Evolutionary conservation across 2,329 filamentous ascomycete species (phyloP), one percentile per base, ranked within the genome.

Genomic region (Nothopassalora personata): DNA sequence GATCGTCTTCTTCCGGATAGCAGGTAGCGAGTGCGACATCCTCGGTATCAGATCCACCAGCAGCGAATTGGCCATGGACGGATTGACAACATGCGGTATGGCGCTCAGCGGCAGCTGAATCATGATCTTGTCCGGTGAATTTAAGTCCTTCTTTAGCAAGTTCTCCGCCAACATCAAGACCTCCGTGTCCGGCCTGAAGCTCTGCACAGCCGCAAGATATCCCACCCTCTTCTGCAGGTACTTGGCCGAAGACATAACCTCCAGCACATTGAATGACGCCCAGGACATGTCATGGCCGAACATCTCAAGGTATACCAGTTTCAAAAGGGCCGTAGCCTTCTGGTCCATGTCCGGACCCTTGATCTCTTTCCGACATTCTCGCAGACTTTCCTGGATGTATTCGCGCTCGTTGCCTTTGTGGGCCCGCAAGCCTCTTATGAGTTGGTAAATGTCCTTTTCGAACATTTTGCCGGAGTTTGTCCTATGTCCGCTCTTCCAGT

Each of bases 201-300:
- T 97, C 80, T 99, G 94, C 31, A 96, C 91, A 8, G 94, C 94
- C 13, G 89, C 93, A 19, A 99, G 81, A 74, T 99, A 99, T 59
- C 93, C 94, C 48, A 97, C 91, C 65, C 93, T 84, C 77, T 99
- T 99, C 76, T 97, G 93, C 66, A 91, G 83, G 74, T 96, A 96
- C 73, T 97, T 97, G 51, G 88, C 82, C 43, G 91, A 96, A 39
- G 92, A 96, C 94, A 99, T 99, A 77, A 99, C 94, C 78, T 99
- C 94, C 51, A 99, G 86, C 54, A 97, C 93, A 74, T 99, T 90
- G 77, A 99, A 99, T 11, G 92, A 92, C 4, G 94, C 94, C 94
- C 94, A 99, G 3, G 93, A 97, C 94, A 99, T 99, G 76, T 97
- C 94, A 73, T 97, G 90, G 13, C 94, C 94, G 67, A 97, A 92